Conservation (phyloP, 345 rosid genomes). For the Sisymbrium irio region DNA sequence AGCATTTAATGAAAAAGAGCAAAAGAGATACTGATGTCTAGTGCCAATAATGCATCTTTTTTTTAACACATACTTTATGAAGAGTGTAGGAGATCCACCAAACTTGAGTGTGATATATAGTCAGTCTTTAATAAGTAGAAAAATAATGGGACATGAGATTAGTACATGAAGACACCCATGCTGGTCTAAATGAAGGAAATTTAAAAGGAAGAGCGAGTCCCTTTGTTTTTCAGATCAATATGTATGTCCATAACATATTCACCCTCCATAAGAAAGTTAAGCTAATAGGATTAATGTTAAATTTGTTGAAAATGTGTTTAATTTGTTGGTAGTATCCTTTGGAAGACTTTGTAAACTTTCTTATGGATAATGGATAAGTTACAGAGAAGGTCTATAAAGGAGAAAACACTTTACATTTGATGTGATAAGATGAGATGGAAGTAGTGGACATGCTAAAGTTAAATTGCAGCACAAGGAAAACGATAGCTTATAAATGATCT, state of each 20-base stretch:
- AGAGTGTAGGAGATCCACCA: constrained; percentile 19
- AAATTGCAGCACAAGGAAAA: neutral
- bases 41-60: constrained; percentile 9
- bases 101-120: constrained; percentile 13
- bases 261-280: neutral
- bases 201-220: neutral
- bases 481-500: neutral
- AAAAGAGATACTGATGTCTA: constrained; percentile 11
- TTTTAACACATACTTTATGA: neutral
- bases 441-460: constrained; percentile 2
- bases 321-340: neutral
- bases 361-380: neutral
- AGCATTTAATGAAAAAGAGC: neutral
- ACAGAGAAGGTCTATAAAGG: neutral
- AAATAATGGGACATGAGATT: constrained; percentile 9
- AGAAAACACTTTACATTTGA: constrained; percentile 13
- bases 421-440: constrained; percentile 1
- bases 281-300: neutral
- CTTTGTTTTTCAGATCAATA: neutral
- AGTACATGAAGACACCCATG: constrained; percentile 27
- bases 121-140: constrained; percentile 3
- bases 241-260: neutral
- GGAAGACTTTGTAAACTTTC: neutral
- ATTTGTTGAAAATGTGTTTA: neutral
- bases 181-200: constrained; percentile 28